A percentile compares a stretch with the other conserved stretches of the same genome.
phyloP scores from a whole-genome alignment of 1,284 basidiomycete species.

The Ustilago trichophora region DNA sequence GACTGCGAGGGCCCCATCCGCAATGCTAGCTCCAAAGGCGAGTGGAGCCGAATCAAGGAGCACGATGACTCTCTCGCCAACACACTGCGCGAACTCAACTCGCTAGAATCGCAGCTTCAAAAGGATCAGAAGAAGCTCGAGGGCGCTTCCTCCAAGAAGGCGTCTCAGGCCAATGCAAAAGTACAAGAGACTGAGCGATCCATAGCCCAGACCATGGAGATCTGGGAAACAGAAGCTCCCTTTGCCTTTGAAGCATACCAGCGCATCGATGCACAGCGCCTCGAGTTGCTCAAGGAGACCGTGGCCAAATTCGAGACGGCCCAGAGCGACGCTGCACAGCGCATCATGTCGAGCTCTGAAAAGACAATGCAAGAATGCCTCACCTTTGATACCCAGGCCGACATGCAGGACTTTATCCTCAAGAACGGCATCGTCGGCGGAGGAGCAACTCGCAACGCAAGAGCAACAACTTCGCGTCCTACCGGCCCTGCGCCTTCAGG shows the following conservation, averaged over 20 bases:
- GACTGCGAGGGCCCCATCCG: constrained; percentile 66
- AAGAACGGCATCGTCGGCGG: constrained; percentile 29
- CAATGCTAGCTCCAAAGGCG: constrained; percentile 50
- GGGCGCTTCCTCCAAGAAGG: constrained; percentile 57
- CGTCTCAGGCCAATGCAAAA: constrained; percentile 45
- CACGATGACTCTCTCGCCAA: constrained; percentile 58
- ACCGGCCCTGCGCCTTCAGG: not conserved
- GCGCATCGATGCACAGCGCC: constrained; percentile 56
- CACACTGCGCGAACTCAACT: constrained; percentile 56
- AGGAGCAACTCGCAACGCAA: constrained; percentile 16
- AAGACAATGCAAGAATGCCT: constrained; percentile 58
- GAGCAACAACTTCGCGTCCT: constrained; percentile 11
- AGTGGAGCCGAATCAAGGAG: constrained; percentile 54
- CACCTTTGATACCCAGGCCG: constrained; percentile 53
- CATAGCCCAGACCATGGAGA: constrained; percentile 45
- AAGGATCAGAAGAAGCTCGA: constrained; percentile 63
- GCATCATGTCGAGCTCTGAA: constrained; percentile 55
- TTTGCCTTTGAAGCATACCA: constrained; percentile 59
- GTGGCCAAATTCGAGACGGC: constrained; percentile 59
- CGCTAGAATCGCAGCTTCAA: constrained; percentile 59
- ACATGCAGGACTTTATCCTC: constrained; percentile 60
- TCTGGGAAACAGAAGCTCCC: constrained; percentile 58
- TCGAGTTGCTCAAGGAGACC: constrained; percentile 59
- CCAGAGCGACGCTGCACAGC: constrained; percentile 56
- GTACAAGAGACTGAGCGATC: constrained; percentile 52